Evolutionary conservation across 768 basidiomycete species (phyloP), one percentile per base, ranked within the genome.

Genomic region (Arthromyces matolae): DNA sequence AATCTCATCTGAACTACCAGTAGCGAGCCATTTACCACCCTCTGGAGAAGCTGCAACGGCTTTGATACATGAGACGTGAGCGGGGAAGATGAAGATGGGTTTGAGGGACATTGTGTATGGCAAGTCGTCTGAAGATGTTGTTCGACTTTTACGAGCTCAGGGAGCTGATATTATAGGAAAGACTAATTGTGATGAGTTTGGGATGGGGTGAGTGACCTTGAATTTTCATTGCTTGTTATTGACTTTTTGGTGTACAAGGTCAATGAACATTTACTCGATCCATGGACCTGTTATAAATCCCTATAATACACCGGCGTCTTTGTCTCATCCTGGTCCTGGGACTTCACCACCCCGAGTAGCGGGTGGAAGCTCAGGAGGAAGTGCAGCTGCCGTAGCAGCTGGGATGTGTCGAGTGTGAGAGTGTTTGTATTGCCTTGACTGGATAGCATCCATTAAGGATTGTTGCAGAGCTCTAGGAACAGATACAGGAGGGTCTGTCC

Each of bases 141-240:
- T 96, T 0, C 50, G 67, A 4, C 66, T 83, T 8, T 66, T 98
- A 2, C 71, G 73, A 1, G 52, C 70, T 0, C 68, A 72, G 0
- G 93, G 92, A 0, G 92, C 85, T 0, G 65, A 79, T 14, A 76
- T 97, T 9, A 60, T 87, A 2, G 95, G 93, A 1, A 96, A 96
- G 68, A 85, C 93, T 1, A 94, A 95, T 61, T 91, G 92, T 64
- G 95, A 99, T 62, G 94, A 98, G 66, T 98, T 98, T 66, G 95
- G 95, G 1, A 98, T 98, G 95, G 95, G 95, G 86, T 93, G 49
- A 16, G 82, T 66, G 23, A 23, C 6, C 32, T 25, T 3, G 25
- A 45, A 18, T 33, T 22, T 14, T 14, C 10, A n/a, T 51, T n/a
- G n/a, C n/a, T n/a, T n/a, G n/a, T n/a, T n/a, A n/a, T n/a, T n/a